Conservation (phyloP, 2,329 filamentous ascomycete genomes). For the Aspergillus awamori region DNA sequence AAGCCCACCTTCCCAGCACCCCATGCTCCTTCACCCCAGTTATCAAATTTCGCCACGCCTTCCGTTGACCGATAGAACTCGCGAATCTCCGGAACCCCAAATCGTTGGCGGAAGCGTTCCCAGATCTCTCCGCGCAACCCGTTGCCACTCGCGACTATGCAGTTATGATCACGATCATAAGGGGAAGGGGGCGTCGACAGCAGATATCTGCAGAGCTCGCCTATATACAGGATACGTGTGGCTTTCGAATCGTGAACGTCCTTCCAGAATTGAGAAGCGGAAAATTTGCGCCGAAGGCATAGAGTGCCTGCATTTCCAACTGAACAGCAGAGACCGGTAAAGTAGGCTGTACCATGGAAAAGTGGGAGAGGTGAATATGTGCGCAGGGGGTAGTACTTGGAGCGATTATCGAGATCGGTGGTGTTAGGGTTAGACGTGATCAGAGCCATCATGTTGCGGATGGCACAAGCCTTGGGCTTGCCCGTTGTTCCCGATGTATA, state of each 20-base stretch:
- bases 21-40: conserved; percentile 44
- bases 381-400: conserved; percentile 49
- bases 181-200: conserved; percentile 48
- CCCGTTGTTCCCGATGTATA: conserved; percentile 55
- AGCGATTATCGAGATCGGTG: conserved; percentile 39
- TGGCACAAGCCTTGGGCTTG: conserved; percentile 50
- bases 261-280: conserved; percentile 50
- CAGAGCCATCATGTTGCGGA: conserved; percentile 44
- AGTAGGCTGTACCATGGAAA: conserved; percentile 54
- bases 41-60: conserved; percentile 51
- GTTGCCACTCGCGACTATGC: conserved; percentile 52
- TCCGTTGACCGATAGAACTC: conserved; percentile 55
- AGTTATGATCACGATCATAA: conserved; percentile 49
- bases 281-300: conserved; percentile 51
- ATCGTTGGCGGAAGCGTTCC: conserved; percentile 50
- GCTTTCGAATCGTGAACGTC: conserved; percentile 48
- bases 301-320: conserved; percentile 47
- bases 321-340: conserved; percentile 47
- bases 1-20: conserved; percentile 51
- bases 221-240: conserved; percentile 51
- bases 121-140: conserved; percentile 53
- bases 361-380: conserved; percentile 53
- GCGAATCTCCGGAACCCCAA: conserved; percentile 49
- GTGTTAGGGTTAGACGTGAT: conserved; percentile 42
- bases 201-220: conserved; percentile 55